phyloP scores from a whole-genome alignment of 331 rosid species.

The Ulmus americana region DNA sequence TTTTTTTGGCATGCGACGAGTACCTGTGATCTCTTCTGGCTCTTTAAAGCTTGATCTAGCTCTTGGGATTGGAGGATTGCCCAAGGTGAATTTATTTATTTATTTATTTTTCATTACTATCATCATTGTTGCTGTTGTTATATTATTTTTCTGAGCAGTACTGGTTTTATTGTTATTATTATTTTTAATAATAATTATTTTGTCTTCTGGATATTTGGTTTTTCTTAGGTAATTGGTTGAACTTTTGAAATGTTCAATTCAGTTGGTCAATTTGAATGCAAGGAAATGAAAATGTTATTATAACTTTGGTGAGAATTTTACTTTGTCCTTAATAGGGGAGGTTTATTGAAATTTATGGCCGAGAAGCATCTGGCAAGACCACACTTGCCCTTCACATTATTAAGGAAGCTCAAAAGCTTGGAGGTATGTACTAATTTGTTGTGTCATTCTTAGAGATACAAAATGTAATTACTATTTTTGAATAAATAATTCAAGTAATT shows the following conservation, averaged over 20 bases:
- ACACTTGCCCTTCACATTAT: slow-evolving; percentile 84
- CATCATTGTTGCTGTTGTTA: neutral
- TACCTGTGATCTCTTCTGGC: slow-evolving; percentile 63
- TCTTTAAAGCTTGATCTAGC: slow-evolving; percentile 85
- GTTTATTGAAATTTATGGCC: slow-evolving; percentile 83
- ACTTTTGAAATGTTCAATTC: neutral
- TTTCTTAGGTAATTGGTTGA: neutral
- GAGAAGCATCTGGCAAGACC: slow-evolving; percentile 85
- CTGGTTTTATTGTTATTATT: neutral
- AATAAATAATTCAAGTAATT: neutral
- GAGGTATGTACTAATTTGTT: slow-evolving; percentile 41
- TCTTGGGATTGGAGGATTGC: slow-evolving; percentile 82
- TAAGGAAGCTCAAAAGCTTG: slow-evolving; percentile 89
- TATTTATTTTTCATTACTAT: slow-evolving; percentile 5
- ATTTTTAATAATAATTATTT: neutral
- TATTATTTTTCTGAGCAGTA: neutral
- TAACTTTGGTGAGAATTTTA: neutral
- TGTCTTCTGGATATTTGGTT: neutral
- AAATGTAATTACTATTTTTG: neutral
- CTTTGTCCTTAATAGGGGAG: slow-evolving; percentile 50
- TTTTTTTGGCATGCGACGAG: slow-evolving; percentile 48
- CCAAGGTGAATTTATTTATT: slow-evolving; percentile 44
- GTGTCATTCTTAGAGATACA: neutral
- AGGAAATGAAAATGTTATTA: neutral
- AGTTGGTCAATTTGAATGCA: neutral